Conservation (phyloP, 2,329 filamentous ascomycete species). For the Aspergillus japonicus region DNA sequence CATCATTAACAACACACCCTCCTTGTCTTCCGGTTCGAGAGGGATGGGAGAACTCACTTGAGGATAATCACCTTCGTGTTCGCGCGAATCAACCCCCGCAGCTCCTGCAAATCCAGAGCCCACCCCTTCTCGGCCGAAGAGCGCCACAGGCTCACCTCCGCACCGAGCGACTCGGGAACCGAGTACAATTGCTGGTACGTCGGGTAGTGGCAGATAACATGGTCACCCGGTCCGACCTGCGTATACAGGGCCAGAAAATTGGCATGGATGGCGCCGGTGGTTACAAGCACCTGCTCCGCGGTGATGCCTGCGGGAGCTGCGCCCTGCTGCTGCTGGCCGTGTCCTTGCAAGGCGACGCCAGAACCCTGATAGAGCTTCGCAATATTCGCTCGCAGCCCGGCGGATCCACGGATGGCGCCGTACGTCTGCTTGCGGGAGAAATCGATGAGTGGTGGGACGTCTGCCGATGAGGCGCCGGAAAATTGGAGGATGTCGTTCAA, state of each 20-base stretch:
- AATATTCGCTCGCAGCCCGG: constrained; percentile 28
- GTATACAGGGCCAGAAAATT: constrained; percentile 79
- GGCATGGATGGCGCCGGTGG: constrained; percentile 77
- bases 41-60: constrained; percentile 42
- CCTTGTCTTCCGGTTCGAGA: neutral
- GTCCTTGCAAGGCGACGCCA: too few species aligned
- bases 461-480: constrained; percentile 39
- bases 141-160: constrained; percentile 75
- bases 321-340: constrained; percentile 44
- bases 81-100: constrained; percentile 59
- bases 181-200: constrained; percentile 84
- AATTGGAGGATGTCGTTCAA: constrained; percentile 64
- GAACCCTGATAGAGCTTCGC: constrained; percentile 33
- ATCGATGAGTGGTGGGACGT: constrained; percentile 24
- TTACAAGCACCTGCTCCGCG: constrained; percentile 69
- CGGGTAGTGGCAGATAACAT: constrained; percentile 82
- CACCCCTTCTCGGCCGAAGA: constrained; percentile 64
- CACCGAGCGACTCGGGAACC: constrained; percentile 71
- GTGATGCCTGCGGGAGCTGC: constrained; percentile 41
- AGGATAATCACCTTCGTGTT: constrained; percentile 60
- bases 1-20: neutral
- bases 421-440: constrained; percentile 29
- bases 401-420: constrained; percentile 27
- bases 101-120: constrained; percentile 64
- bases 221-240: constrained; percentile 70